phyloP scores from a whole-genome alignment of 306 rosid genomes.

The Ochetophila trinervis region DNA sequence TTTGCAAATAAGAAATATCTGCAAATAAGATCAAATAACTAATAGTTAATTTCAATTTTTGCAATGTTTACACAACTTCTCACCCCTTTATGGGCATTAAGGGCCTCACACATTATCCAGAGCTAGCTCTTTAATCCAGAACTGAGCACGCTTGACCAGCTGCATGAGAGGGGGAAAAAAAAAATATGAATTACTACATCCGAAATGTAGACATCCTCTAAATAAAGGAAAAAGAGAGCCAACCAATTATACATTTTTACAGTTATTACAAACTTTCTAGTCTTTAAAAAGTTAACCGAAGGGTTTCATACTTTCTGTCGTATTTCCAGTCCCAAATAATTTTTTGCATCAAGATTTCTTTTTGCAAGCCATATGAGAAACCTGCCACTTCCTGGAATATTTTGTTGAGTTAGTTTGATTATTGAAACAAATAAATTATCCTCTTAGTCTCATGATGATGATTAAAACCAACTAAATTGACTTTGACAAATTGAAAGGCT shows the following conservation, averaged over 20 bases:
- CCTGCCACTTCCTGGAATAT: constrained; percentile 76
- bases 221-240: constrained; percentile 13
- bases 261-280: constrained; percentile 21
- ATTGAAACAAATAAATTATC: not conserved
- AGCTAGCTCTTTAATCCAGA: constrained; percentile 79
- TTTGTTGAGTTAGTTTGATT: not conserved
- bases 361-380: constrained; percentile 86
- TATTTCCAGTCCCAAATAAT: constrained; percentile 87
- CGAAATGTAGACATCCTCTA: too few relatives aligned
- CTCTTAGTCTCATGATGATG: not conserved
- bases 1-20: constrained; percentile 85
- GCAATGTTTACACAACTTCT: constrained; percentile 2
- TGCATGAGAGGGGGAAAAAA: constrained; percentile 41
- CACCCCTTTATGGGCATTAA: constrained; percentile 9
- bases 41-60: constrained; percentile 9
- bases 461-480: not conserved
- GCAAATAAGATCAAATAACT: constrained; percentile 31
- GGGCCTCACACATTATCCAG: constrained; percentile 67
- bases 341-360: constrained; percentile 53
- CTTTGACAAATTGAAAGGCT: not conserved
- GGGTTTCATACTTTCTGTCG: constrained; percentile 56
- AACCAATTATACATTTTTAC: constrained; percentile 21
- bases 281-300: constrained; percentile 18
- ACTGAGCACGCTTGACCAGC: constrained; percentile 76
- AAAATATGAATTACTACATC: constrained; percentile 8